Evolutionary conservation across 1,284 basidiomycete species (phyloP), one percentile per base, ranked within the genome.

Genomic region (Ceratobasidium sp.): DNA sequence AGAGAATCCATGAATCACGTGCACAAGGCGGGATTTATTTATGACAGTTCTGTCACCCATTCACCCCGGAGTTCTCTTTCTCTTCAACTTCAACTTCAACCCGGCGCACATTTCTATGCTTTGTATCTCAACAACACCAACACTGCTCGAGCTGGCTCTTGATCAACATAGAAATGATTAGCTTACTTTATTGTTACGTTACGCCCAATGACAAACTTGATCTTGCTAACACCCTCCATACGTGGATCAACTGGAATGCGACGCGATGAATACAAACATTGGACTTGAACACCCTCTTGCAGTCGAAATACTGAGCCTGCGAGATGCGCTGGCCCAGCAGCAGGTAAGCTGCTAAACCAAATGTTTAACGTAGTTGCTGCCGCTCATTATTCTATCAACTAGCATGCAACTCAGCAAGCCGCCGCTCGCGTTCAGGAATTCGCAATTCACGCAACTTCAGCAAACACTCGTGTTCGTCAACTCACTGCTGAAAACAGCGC

Each of bases 321-420:
- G 66, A 30, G 66, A 70, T 35, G 66, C 66, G 6, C 54, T 70
- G 23, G 43, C 66, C 26, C 66, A 70, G 28, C 66, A 58, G 18
- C 66, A 70, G 44, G 66, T 70, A 43, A 28, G 66, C 46, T 28
- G 13, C 28, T 21, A 11, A 13, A 14, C 13, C 8, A n/a, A 9
- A 18, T 18, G 5, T 35, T 26, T 5, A n/a, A 18, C 32, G 21
- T 70, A 16, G 57, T 54, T 7, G 28, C 21, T 61, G 30, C 18
- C 8, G 9, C n/a, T 30, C n/a, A 26, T n/a, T 73, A 2, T 13
- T 47, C 38, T 7, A 9, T 50, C 46, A 58, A 47, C 32, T 18
- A 92, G 90, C 87, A 89, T 80, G 90, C 92, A 81, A 87, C 88
- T 3, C 86, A 91, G 77, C 79, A 82, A 57, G 83, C 87, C n/a